Evolutionary conservation across 257 asterid species (phyloP).

Genomic region (Plantago elongata): DNA sequence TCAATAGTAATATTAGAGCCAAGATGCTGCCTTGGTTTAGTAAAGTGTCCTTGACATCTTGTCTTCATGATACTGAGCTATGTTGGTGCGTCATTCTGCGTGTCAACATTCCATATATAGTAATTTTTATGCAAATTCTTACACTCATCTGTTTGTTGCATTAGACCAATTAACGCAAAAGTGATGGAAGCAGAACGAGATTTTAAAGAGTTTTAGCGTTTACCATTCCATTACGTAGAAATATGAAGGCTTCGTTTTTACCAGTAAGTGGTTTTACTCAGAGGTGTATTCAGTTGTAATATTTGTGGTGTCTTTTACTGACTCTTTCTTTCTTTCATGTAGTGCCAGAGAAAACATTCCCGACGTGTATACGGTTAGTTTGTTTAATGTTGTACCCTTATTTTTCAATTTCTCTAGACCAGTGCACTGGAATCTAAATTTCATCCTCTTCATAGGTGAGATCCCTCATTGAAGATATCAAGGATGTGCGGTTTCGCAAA

Average conservation of each 20-base stretch:
- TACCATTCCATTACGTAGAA: slow-evolving; percentile 96
- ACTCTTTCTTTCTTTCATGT: slow-evolving; percentile 22
- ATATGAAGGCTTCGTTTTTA: slow-evolving; percentile 91
- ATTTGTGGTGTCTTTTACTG: slow-evolving; percentile 17
- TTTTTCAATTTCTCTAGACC: not conserved
- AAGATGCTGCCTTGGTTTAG: too few species aligned
- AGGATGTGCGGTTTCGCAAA: slow-evolving; percentile 91
- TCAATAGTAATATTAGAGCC: too few species aligned
- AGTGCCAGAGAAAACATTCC: slow-evolving; percentile 90
- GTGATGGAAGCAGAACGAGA: slow-evolving; percentile 91
- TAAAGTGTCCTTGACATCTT: slow-evolving; percentile 10
- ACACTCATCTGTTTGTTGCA: slow-evolving; percentile 20
- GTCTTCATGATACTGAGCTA: not conserved
- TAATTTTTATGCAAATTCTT: slow-evolving; percentile 2
- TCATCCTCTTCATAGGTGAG: slow-evolving; percentile 47
- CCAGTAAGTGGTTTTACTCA: slow-evolving; percentile 47
- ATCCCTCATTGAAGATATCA: slow-evolving; percentile 92
- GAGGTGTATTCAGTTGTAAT: slow-evolving; percentile 12
- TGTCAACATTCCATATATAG: slow-evolving; percentile 7
- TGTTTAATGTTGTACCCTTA: not conserved
- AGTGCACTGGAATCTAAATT: slow-evolving; percentile 19
- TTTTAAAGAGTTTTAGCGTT: slow-evolving; percentile 73
- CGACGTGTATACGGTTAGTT: slow-evolving; percentile 79
- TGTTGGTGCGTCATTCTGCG: slow-evolving; percentile 10
- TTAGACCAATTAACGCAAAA: slow-evolving; percentile 68